Conservation (phyloP, 306 rosid genomes). For the Medicago arabica region DNA sequence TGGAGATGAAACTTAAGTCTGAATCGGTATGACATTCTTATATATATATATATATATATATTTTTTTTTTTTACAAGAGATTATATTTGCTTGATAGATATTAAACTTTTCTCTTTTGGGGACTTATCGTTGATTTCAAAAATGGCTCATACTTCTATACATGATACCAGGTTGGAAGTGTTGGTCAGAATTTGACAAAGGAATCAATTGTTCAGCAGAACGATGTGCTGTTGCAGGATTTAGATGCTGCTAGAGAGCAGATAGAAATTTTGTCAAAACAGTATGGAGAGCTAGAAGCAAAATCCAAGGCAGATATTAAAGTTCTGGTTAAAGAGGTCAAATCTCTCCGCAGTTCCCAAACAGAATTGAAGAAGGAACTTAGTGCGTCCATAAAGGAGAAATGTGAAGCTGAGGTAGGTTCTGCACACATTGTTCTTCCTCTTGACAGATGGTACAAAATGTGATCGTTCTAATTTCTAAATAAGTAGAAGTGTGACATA, state of each 20-base stretch:
- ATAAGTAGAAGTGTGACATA: background rate
- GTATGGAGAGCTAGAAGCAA: slow-evolving; percentile 85
- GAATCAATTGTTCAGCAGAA: slow-evolving; percentile 53
- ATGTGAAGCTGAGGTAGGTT: slow-evolving; percentile 59
- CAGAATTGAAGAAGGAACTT: slow-evolving; percentile 71
- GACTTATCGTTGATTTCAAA: slow-evolving; percentile 23
- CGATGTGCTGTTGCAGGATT: slow-evolving; percentile 56
- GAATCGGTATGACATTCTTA: slow-evolving; percentile 63
- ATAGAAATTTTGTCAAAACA: slow-evolving; percentile 66
- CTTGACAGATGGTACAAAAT: slow-evolving; percentile 18
- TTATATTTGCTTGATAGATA: slow-evolving; percentile 32
- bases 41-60: background rate
- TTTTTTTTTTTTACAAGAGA: too few species aligned
- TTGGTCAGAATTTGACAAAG: slow-evolving; percentile 47
- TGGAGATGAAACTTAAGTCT: slow-evolving; percentile 84
- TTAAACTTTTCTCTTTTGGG: slow-evolving; percentile 32
- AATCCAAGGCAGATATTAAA: slow-evolving; percentile 90
- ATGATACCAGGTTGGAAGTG: slow-evolving; percentile 61
- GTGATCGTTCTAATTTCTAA: background rate
- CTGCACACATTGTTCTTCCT: slow-evolving; percentile 17
- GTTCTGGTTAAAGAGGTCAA: slow-evolving; percentile 94
- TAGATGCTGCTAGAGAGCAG: slow-evolving; percentile 72
- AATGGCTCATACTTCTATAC: slow-evolving; percentile 24
- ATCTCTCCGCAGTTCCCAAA: slow-evolving; percentile 82
- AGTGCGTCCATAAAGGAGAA: slow-evolving; percentile 59